phyloP scores from a whole-genome alignment of 257 asterid species.

The Mitragyna speciosa region DNA sequence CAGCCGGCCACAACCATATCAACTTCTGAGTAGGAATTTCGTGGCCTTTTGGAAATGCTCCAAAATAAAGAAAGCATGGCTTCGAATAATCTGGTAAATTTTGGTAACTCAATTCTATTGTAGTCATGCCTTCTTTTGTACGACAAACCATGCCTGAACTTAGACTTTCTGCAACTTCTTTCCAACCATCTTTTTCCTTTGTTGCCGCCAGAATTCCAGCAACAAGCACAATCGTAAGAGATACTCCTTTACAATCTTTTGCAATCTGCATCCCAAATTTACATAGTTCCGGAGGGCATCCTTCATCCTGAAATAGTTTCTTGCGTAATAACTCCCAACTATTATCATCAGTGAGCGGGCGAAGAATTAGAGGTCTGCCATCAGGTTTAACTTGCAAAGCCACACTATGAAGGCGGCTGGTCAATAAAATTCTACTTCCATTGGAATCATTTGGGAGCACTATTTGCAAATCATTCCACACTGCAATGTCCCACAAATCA shows the following conservation, averaged over 20 bases:
- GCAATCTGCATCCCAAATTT: background rate
- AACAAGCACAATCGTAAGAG: background rate
- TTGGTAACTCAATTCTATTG: background rate
- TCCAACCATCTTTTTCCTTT: background rate
- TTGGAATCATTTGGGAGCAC: background rate
- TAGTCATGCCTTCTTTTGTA: background rate
- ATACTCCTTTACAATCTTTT: conserved; percentile 6
- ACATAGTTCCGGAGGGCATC: background rate
- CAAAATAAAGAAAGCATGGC: conserved; percentile 13
- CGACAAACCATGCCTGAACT: background rate
- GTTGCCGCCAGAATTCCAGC: conserved; percentile 4
- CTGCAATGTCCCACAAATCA: conserved; percentile 13
- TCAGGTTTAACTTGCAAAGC: background rate
- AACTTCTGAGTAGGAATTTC: background rate
- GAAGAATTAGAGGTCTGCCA: background rate
- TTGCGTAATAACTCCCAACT: background rate
- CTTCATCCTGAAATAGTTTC: background rate
- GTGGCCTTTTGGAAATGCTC: background rate
- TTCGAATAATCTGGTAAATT: background rate
- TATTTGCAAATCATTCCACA: background rate
- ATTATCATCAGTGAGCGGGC: background rate
- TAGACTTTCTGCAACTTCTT: background rate
- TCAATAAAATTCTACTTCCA: conserved; percentile 18
- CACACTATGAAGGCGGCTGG: background rate
- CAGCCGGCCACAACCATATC: conserved; percentile 4